Percentiles rank a stretch among this genome's conserved stretches.
These are phyloP conservation scores for Asterochloris erici DNA, from an alignment of 139 green algal genomes.

Conservation along the genomic window DNA sequence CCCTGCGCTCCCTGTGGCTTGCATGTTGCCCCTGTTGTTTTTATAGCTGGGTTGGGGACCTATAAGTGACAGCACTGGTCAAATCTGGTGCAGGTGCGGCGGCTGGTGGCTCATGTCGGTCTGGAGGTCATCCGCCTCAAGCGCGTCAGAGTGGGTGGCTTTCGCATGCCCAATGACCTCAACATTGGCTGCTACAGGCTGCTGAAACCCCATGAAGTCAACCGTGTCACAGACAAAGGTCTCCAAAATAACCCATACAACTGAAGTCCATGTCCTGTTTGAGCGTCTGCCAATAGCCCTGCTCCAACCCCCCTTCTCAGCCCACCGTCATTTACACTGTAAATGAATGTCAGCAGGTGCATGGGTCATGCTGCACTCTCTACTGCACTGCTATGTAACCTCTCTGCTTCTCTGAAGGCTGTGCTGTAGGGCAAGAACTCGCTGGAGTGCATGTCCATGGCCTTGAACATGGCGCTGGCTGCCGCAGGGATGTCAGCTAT, in stretches of 20 bases:
- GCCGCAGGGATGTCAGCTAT: slow-evolving; percentile 25
- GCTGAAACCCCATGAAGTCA: slow-evolving; percentile 39
- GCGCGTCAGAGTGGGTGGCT: slow-evolving; percentile 77
- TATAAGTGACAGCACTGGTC: not conserved
- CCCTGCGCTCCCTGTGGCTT: not conserved
- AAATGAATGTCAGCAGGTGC: too few relatives aligned
- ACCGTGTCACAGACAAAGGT: slow-evolving; percentile 36
- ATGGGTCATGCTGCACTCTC: not conserved
- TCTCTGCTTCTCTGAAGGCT: slow-evolving; percentile 46
- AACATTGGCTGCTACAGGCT: slow-evolving; percentile 54
- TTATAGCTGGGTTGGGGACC: not conserved
- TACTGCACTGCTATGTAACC: not conserved
- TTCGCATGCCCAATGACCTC: slow-evolving; percentile 63
- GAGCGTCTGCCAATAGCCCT: too few relatives aligned
- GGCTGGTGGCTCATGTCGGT: slow-evolving; percentile 59
- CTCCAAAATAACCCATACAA: slow-evolving; percentile 23
- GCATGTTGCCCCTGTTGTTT: not conserved
- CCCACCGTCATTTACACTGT: too few relatives aligned
- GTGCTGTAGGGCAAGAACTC: slow-evolving; percentile 41
- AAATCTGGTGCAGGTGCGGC: slow-evolving; percentile 56
- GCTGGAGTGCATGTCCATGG: slow-evolving; percentile 18
- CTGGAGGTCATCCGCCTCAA: slow-evolving; percentile 75
- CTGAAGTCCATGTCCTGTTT: not conserved
- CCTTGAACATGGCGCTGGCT: slow-evolving; percentile 20
- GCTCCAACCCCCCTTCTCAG: too few relatives aligned